These are phyloP conservation scores for Leccinellum albellum DNA, from an alignment of 768 basidiomycete genomes.

Conservation along the genomic window DNA sequence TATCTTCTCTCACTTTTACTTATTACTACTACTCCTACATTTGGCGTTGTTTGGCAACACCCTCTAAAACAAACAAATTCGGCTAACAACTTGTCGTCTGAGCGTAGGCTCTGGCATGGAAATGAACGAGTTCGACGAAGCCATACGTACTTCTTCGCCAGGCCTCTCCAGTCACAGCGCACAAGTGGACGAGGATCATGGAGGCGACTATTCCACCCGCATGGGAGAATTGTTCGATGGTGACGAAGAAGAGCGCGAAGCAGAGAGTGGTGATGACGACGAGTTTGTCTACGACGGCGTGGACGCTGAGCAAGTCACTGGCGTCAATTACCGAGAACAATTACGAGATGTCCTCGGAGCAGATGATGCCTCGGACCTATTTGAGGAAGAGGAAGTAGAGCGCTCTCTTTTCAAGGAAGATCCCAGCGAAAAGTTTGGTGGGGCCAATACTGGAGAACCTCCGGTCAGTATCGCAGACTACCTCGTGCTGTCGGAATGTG, in stretches of 20 bases:
- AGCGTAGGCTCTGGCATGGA: not conserved
- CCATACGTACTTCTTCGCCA: slow-evolving; percentile 6
- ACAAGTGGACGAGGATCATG: slow-evolving; percentile 20
- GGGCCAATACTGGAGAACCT: slow-evolving; percentile 17
- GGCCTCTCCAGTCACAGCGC: slow-evolving; percentile 19
- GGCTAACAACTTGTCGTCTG: not conserved
- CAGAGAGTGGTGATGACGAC: slow-evolving; percentile 49
- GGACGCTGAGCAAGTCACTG: slow-evolving; percentile 47
- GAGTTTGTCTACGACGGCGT: slow-evolving; percentile 72
- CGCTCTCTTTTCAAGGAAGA: slow-evolving; percentile 41
- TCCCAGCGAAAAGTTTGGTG: slow-evolving; percentile 30
- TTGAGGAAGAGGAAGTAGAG: slow-evolving; percentile 45
- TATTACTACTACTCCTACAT: not conserved
- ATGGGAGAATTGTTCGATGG: slow-evolving; percentile 33
- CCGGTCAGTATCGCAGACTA: slow-evolving; percentile 30
- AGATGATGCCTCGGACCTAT: slow-evolving; percentile 52
- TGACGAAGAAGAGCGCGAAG: slow-evolving; percentile 40
- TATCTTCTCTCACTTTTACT: not conserved
- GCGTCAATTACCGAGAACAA: slow-evolving; percentile 60
- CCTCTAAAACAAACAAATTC: slow-evolving; percentile 25
- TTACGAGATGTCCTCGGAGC: slow-evolving; percentile 69
- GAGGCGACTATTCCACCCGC: slow-evolving; percentile 24
- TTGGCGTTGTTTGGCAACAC: slow-evolving; percentile 28
- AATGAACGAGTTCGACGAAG: slow-evolving; percentile 8
- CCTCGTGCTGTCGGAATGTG: slow-evolving; percentile 19